phyloP scores from a whole-genome alignment of 345 rosid species.

The Punica granatum region DNA sequence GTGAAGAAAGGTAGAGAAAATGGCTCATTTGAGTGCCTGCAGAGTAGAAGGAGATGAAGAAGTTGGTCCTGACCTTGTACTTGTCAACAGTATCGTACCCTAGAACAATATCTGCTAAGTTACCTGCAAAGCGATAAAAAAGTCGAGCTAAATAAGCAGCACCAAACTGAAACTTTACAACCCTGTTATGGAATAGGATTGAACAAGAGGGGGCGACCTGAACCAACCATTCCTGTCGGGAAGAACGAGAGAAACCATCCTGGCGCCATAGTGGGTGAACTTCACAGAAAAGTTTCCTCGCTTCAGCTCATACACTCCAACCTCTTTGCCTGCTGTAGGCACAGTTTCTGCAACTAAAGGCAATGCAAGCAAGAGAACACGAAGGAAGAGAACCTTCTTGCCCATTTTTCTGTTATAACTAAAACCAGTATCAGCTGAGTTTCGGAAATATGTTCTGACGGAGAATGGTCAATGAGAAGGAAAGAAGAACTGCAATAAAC shows the following conservation, averaged over 20 bases:
- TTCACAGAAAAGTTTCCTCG: slow-evolving; percentile 31
- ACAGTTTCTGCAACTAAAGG: slow-evolving; percentile 7
- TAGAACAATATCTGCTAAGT: slow-evolving; percentile 46
- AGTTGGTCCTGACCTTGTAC: slow-evolving; percentile 34
- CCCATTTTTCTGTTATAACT: not conserved
- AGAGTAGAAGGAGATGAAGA: not conserved
- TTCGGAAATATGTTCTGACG: not conserved
- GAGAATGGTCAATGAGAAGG: not conserved
- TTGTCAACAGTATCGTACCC: slow-evolving; percentile 31
- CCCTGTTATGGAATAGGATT: not conserved
- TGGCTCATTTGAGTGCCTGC: not conserved
- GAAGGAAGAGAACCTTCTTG: not conserved
- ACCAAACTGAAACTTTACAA: not conserved
- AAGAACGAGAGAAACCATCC: slow-evolving; percentile 41
- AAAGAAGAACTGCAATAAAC: not conserved
- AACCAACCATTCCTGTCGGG: slow-evolving; percentile 51
- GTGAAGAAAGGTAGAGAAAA: not conserved
- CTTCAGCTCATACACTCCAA: slow-evolving; percentile 30
- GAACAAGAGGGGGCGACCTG: not conserved
- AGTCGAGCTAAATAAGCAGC: not conserved
- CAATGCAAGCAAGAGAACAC: slow-evolving; percentile 7
- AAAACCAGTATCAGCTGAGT: not conserved
- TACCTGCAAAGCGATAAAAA: slow-evolving; percentile 24
- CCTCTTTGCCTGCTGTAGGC: slow-evolving; percentile 7
- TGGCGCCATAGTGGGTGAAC: slow-evolving; percentile 62